A percentile compares a stretch with the other conserved stretches of the same genome.
Evolutionary conservation across 306 rosid genomes (phyloP).

Genomic region (Chamaecrista fasciculata): DNA sequence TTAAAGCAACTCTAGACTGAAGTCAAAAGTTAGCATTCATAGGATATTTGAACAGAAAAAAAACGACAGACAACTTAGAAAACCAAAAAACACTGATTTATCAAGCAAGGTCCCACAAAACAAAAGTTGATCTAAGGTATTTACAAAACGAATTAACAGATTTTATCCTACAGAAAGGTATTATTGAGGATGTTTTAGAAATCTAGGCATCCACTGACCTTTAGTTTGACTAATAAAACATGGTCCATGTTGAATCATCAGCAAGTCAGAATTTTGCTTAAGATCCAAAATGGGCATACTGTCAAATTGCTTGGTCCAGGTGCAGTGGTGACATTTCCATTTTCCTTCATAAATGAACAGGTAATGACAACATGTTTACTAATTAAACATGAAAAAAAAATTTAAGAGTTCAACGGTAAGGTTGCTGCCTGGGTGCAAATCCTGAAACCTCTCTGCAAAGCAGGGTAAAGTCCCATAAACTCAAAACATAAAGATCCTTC

Average conservation of each 20-base stretch:
- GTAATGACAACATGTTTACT: constrained; percentile 21
- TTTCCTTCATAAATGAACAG: constrained; percentile 48
- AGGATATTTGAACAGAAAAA: constrained; percentile 2
- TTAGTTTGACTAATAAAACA: constrained; percentile 37
- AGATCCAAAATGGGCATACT: constrained; percentile 24
- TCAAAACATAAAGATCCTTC: constrained; percentile 10
- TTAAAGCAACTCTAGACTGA: constrained; percentile 3
- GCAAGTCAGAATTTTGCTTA: constrained; percentile 30
- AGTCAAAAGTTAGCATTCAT: constrained; percentile 5
- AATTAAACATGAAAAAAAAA: constrained; percentile 10
- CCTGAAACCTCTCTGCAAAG: too few species aligned
- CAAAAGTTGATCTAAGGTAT: constrained; percentile 2
- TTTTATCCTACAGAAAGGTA: constrained; percentile 19
- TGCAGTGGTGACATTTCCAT: constrained; percentile 56
- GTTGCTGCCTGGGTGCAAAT: too few species aligned
- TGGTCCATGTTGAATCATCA: constrained; percentile 37
- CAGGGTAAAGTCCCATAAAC: constrained; percentile 2
- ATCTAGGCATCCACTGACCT: constrained; percentile 42
- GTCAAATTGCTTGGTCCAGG: constrained; percentile 47
- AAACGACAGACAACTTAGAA: not conserved
- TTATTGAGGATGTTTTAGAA: constrained; percentile 18
- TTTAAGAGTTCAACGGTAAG: too few species aligned
- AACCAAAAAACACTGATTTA: not conserved
- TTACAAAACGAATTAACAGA: not conserved
- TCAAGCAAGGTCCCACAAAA: not conserved